Evolutionary conservation across 768 basidiomycete genomes (phyloP), one percentile per base, ranked within the genome.

Genomic region (Hemileccinum rubropunctum): DNA sequence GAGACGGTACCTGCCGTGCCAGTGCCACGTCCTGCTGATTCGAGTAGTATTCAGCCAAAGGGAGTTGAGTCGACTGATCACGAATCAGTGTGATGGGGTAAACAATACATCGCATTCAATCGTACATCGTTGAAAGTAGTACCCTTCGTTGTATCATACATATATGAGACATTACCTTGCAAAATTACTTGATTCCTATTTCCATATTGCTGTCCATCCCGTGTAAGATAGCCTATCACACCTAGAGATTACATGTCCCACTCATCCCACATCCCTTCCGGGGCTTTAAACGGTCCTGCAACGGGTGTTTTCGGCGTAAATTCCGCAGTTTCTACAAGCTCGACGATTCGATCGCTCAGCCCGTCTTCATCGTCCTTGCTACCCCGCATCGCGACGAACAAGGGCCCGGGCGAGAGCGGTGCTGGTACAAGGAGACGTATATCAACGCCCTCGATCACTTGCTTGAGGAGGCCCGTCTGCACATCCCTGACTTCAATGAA

Each of bases 401-500:
- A 72, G 6, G 80, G 73, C 44, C 79, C 77, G 14, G 57, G 58
- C 12, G 43, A 37, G 32, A 53, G 52, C 3, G 64, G 57, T 37
- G 72, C 66, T 35, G 58, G 61, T 62, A 86, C 76, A 42, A 89
- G 66, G 26, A 89, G 73, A 21, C 87, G 81, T 33, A 92, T 77
- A 57, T 90, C 86, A 11, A 60, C 57, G 1, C 76, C 89, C 59
- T 89, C 86, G 38, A 92, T 82, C n/a, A 91, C 86, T 67, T 93
- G 91, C n/a, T 84, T 80, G 17, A 93, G 80, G 44, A 78, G 67
- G 4, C 87, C 84, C 1, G 83, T 85, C 13, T 72, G 67, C 23
- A 81, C 69, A 51, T 81, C 73, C 48, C 91, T 81, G 23, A 92
- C 72, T 64, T 93, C 91, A 59, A 93, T 75, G 64, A 88, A 92